Base-by-base conservation (phyloP, 2,329 filamentous ascomycete species). In the Penicillium sp. region DNA sequence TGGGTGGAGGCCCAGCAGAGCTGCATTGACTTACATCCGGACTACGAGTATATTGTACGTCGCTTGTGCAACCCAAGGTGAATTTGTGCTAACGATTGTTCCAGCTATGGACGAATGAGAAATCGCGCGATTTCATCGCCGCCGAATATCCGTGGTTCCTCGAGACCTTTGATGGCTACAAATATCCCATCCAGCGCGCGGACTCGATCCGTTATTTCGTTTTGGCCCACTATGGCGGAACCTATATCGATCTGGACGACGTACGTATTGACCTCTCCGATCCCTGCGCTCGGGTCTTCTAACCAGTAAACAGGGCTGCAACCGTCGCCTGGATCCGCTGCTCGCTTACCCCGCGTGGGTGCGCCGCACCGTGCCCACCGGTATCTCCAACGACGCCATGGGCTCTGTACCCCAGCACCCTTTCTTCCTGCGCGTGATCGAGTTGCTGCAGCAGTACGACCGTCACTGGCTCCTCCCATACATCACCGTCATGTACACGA, bases 301-400 rank as follows among this genome's bases (percentile, higher is more conserved):
- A 39, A 62, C 46, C 20, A 35, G 10, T 38, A 41, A 42, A 10
- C 42, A 84, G 81, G 85, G 85, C 59, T 89, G 85, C 73, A 80
- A 83, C 58, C 79, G 82, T 50, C 79, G 79, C 43, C 77, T 88
- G 42, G 85, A 88, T 61, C 83, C 84, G 46, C 77, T 87, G 12
- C 80, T 86, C 49, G 75, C 77, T 44, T 88, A 87, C 68, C 81
- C 82, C 15, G 83, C 85, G 37, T 88, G 83, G 80, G 76, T 87
- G 12, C 82, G 85, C 56, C 81, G 82, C 56, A 91, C 88, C 0
- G 73, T 79, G 2, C 88, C 88, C 2, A 91, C 87, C 1, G 87
- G 87, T 54, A 88, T 91, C 59, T 87, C 84, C 57, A 91, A 91
- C 73, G 87, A 91, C 62, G 84, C 84, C 35, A 89, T 91, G 86